Base-by-base conservation (phyloP, 2,329 filamentous ascomycete species). In the Ilyonectria sp. region DNA sequence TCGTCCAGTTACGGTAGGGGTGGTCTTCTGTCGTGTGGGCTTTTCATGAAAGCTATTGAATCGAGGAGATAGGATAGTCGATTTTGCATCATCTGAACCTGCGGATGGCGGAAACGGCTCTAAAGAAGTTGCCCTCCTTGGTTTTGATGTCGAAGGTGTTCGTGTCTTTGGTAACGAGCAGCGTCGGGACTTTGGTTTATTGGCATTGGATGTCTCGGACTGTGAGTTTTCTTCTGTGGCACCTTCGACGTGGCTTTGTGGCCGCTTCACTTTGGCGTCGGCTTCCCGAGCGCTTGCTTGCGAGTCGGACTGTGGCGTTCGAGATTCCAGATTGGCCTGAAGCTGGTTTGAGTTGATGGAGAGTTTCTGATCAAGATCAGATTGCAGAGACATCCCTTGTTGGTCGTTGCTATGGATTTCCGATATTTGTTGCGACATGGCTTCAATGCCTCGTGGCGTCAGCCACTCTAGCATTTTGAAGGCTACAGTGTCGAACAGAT, bases 381-480 rank as follows among this genome's bases (percentile, higher is more conserved):
- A 31, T 6, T 65, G 23, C 9, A 47, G 19, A n/a, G 70, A 54
- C 13, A 57, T 19, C 5, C 19, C 54, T n/a, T 53, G 17, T 15
- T 52, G 29, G 6, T 26, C 63, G 35, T 52, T 55, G 23, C 21
- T 43, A n/a, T 69, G 57, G 46, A 72, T 52, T 23, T 54, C 56
- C 40, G 69, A 71, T 21, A 79, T 63, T 57, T 81, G 83, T 17
- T 82, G 75, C 1, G 83, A 81, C 79, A 90, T 84, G 10, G 82
- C 81, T 21, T 85, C 83, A 4, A 90, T 76, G n/a, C 84, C 86
- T 61, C 84, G 84, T 0, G 89, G 89, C 1, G 89, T 90, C n/a
- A 92, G 80, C 90, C 90, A 92, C 76, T 92, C 90, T 4, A 92
- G 74, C 89, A 92, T 92, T 74, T 90, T 91, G 78, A 92, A 90